Conservation (phyloP, 2,329 filamentous ascomycete species). For the Penicillium sp. region DNA sequence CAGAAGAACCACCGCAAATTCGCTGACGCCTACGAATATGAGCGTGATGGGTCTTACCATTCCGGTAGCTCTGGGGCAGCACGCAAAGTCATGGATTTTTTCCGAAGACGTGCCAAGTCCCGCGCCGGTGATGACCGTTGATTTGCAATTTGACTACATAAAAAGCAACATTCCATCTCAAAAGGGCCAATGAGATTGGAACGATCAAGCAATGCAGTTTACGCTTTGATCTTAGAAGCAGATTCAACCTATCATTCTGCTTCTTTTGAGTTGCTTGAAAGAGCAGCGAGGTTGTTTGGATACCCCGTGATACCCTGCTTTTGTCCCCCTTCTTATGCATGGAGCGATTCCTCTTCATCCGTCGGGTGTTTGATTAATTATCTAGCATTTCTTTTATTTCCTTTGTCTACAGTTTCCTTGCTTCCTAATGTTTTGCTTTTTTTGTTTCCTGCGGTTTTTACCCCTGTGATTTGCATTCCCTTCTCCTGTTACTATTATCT, state of each 20-base stretch:
- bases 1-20: conserved; percentile 87
- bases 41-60: conserved; percentile 59
- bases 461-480: conserved; percentile 19
- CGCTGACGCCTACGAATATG: conserved; percentile 80
- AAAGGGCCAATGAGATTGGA: conserved; percentile 10
- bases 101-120: conserved; percentile 79
- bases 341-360: conserved; percentile 36
- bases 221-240: conserved; percentile 15
- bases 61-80: conserved; percentile 83
- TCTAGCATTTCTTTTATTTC: conserved; percentile 35
- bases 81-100: conserved; percentile 97
- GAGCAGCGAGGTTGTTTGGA: conserved; percentile 39
- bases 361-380: conserved; percentile 32
- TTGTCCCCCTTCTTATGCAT: conserved; percentile 33
- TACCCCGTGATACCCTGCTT: conserved; percentile 43
- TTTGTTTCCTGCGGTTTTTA: conserved; percentile 5
- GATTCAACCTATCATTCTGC: conserved; percentile 11
- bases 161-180: neutral
- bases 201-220: conserved; percentile 10
- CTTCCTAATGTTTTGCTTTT: conserved; percentile 15
- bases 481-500: conserved; percentile 30
- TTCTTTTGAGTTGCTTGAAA: conserved; percentile 23
- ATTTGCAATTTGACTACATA: conserved; percentile 12
- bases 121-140: conserved; percentile 52
- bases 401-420: conserved; percentile 29